Conservation (phyloP, 352 stramenopile species). For the Globisporangium lucens region DNA sequence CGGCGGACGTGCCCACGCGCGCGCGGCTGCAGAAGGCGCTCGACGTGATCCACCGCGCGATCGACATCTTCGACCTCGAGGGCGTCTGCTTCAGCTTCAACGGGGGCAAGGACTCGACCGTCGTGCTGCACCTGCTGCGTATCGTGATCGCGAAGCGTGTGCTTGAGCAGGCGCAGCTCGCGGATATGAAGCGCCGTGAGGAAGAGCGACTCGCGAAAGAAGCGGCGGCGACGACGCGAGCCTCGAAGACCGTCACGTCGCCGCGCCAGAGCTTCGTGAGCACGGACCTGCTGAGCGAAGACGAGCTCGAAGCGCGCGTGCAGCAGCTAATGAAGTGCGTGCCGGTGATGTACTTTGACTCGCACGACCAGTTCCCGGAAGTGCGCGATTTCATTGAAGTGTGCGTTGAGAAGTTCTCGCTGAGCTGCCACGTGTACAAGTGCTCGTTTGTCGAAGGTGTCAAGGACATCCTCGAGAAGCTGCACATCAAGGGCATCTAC, state of each 20-base stretch:
- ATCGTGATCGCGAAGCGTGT: constrained; percentile 77
- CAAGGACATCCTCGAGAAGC: constrained; percentile 82
- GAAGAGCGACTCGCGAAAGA: not conserved
- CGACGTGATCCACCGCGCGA: constrained; percentile 69
- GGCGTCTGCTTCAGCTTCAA: constrained; percentile 91
- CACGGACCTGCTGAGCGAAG: constrained; percentile 39
- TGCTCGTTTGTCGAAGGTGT: constrained; percentile 93
- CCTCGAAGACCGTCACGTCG: constrained; percentile 51
- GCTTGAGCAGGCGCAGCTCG: constrained; percentile 35
- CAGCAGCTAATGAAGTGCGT: constrained; percentile 43
- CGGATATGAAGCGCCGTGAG: not conserved
- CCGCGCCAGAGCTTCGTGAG: constrained; percentile 56
- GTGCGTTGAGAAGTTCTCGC: constrained; percentile 47
- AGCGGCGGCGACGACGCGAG: constrained; percentile 5
- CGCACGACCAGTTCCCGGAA: constrained; percentile 93
- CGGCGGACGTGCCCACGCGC: constrained; percentile 38
- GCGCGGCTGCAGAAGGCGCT: constrained; percentile 61
- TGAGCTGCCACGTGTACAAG: constrained; percentile 80
- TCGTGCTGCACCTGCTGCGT: constrained; percentile 88
- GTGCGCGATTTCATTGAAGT: constrained; percentile 87
- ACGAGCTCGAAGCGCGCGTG: constrained; percentile 53
- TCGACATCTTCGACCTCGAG: constrained; percentile 79
- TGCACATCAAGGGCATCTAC: constrained; percentile 86
- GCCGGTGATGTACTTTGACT: constrained; percentile 96
- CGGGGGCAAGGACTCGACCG: constrained; percentile 91